These are phyloP conservation scores for Yamadazyma triangularis DNA, from an alignment of 1,139 yeast species.

Conservation along the genomic window DNA sequence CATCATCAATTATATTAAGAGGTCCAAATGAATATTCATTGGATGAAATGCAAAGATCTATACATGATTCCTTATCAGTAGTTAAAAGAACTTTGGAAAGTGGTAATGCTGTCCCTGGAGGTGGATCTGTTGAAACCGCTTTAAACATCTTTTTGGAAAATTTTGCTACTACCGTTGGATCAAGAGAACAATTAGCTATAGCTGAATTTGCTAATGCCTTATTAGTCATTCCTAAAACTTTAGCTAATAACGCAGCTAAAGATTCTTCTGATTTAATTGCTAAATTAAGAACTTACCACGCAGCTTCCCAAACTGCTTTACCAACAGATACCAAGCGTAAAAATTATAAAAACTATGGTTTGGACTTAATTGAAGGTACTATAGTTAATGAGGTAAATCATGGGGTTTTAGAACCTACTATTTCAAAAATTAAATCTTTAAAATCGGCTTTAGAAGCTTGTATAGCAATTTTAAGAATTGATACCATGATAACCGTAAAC, in stretches of 20 bases:
- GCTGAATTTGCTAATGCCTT: conserved; percentile 94
- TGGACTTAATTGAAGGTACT: conserved; percentile 87
- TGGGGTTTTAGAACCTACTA: conserved; percentile 94
- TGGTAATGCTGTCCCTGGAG: conserved; percentile 96
- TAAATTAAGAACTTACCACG: conserved; percentile 92
- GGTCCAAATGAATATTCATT: conserved; percentile 95
- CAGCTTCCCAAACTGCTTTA: conserved; percentile 86
- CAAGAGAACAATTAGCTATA: conserved; percentile 96
- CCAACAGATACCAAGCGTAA: conserved; percentile 79
- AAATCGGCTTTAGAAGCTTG: conserved; percentile 98
- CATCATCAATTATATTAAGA: conserved; percentile 87
- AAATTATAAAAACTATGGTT: conserved; percentile 84
- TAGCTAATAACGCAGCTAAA: conserved; percentile 97
- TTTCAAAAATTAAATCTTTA: conserved; percentile 86
- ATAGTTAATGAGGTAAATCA: conserved; percentile 77
- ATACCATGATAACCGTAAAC: conserved; percentile 95
- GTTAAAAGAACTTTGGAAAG: conserved; percentile 95
- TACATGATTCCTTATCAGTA: conserved; percentile 91
- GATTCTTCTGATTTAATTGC: conserved; percentile 94
- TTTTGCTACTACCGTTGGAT: conserved; percentile 96
- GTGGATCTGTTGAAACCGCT: conserved; percentile 98
- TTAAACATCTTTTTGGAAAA: conserved; percentile 91
- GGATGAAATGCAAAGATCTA: conserved; percentile 97
- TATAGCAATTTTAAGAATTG: conserved; percentile 94
- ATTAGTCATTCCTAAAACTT: conserved; percentile 89